A percentile compares a stretch with the other conserved stretches of the same genome.
These are phyloP conservation scores for Discostella stelligera DNA, from an alignment of 352 stramenopile genomes.

Conservation along the genomic window DNA sequence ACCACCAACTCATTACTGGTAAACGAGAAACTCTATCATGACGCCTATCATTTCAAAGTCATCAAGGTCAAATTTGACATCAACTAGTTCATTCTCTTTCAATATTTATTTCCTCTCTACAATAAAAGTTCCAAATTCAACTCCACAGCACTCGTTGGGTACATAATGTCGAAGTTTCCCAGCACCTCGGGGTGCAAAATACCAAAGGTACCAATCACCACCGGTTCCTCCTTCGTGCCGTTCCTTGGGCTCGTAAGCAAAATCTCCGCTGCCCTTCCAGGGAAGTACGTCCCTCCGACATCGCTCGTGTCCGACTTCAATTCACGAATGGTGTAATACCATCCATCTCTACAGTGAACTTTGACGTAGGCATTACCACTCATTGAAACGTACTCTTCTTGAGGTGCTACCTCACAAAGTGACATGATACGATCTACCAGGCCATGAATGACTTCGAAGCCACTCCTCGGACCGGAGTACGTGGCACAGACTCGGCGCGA, in stretches of 20 bases:
- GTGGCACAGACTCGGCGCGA: conserved; percentile 92
- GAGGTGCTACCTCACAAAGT: conserved; percentile 90
- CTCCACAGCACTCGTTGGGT: conserved; percentile 95
- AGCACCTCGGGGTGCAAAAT: conserved; percentile 98
- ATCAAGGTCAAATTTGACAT: too few species aligned
- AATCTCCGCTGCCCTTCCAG: conserved; percentile 93
- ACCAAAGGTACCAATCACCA: conserved; percentile 92
- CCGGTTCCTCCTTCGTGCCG: conserved; percentile 27
- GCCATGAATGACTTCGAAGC: conserved; percentile 99
- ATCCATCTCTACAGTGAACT: conserved; percentile 78
- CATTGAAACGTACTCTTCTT: conserved; percentile 73
- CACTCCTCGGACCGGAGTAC: conserved; percentile 95
- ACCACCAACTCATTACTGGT: too few species aligned
- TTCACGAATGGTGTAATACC: conserved; percentile 87
- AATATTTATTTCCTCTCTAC: conserved; percentile 60
- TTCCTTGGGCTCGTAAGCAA: conserved; percentile 86
- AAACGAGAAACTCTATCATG: too few species aligned
- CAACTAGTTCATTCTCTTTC: too few species aligned
- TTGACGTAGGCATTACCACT: conserved; percentile 45
- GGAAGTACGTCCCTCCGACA: conserved; percentile 90
- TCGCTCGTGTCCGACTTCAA: conserved; percentile 82
- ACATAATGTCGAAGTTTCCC: conserved; percentile 95
- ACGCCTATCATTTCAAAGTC: too few species aligned
- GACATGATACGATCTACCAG: conserved; percentile 98
- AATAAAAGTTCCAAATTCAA: conserved; percentile 97